Evolutionary conservation across 345 rosid species (phyloP).

Genomic region (Hibiscus trionum): DNA sequence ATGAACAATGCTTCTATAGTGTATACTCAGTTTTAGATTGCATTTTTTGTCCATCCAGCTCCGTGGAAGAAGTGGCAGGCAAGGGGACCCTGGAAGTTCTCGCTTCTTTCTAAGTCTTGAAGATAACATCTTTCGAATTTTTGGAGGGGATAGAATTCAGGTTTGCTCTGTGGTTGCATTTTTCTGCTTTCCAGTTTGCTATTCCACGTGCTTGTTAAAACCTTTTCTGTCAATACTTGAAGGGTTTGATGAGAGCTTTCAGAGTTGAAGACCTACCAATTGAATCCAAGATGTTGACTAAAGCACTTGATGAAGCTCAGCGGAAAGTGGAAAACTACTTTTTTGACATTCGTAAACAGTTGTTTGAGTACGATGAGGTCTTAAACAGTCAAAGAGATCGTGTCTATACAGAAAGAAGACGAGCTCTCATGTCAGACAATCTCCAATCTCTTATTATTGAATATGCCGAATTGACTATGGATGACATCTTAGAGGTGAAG

Average conservation of each 20-base stretch:
- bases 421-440: constrained; percentile 78
- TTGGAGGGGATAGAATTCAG: constrained; percentile 95
- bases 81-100: constrained; percentile 98
- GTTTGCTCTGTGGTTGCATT: constrained; percentile 29
- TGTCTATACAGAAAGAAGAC: constrained; percentile 89
- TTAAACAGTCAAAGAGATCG: constrained; percentile 97
- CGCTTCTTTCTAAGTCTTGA: constrained; percentile 97
- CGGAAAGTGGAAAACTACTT: constrained; percentile 95
- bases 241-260: constrained; percentile 97
- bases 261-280: constrained; percentile 95
- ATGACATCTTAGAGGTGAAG: constrained; percentile 84
- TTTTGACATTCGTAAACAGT: constrained; percentile 84
- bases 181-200: constrained; percentile 7
- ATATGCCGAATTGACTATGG: constrained; percentile 97
- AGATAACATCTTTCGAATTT: constrained; percentile 89
- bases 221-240: constrained; percentile 19
- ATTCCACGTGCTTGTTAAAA: constrained; percentile 5
- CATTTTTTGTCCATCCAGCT: constrained; percentile 38
- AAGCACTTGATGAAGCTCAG: constrained; percentile 94
- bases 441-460: constrained; percentile 82
- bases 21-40: constrained; percentile 7
- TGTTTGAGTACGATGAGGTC: constrained; percentile 93
- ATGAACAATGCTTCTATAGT: background rate
- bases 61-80: constrained; percentile 93
- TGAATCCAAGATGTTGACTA: constrained; percentile 91